Conservation (phyloP, 1,284 basidiomycete genomes). For the Irpex sp. region DNA sequence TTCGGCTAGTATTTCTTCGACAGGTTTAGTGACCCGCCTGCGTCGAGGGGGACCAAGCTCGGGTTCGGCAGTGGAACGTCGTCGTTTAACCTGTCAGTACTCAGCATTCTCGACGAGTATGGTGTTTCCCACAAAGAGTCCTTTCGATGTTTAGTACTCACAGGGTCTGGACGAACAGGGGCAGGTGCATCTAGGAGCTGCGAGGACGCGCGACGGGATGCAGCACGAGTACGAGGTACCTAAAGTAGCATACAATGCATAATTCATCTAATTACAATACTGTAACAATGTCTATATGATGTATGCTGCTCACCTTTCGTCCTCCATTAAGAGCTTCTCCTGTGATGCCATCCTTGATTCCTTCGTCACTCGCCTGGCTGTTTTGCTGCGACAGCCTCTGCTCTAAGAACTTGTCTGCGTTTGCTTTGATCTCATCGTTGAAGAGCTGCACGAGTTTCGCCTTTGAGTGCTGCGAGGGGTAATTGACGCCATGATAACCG, state of each 20-base stretch:
- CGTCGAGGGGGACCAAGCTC: conserved; percentile 45
- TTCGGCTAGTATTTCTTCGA: conserved; percentile 51
- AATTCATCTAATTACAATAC: background rate
- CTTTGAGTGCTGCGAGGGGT: conserved; percentile 81
- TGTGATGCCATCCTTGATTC: conserved; percentile 75
- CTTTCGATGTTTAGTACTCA: conserved; percentile 27
- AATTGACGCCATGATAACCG: conserved; percentile 77
- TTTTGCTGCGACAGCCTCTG: conserved; percentile 64
- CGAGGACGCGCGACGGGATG: conserved; percentile 6
- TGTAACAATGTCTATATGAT: background rate
- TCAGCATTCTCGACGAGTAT: conserved; percentile 3
- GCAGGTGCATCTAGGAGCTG: conserved; percentile 24
- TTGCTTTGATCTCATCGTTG: conserved; percentile 70
- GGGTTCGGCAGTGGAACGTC: conserved; percentile 69
- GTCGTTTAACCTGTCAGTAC: conserved; percentile 47
- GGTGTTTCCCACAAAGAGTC: background rate
- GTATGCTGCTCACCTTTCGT: conserved; percentile 36
- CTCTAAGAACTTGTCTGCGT: conserved; percentile 57
- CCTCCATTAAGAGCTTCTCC: conserved; percentile 54
- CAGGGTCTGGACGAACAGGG: conserved; percentile 40
- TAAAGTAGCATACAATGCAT: background rate
- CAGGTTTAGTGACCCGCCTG: conserved; percentile 30
- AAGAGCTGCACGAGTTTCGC: conserved; percentile 81
- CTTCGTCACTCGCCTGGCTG: conserved; percentile 72
- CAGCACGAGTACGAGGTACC: conserved; percentile 2